These are phyloP conservation scores for Rutstroemia sp. DNA, from an alignment of 2,329 filamentous ascomycete species.

Conservation along the genomic window DNA sequence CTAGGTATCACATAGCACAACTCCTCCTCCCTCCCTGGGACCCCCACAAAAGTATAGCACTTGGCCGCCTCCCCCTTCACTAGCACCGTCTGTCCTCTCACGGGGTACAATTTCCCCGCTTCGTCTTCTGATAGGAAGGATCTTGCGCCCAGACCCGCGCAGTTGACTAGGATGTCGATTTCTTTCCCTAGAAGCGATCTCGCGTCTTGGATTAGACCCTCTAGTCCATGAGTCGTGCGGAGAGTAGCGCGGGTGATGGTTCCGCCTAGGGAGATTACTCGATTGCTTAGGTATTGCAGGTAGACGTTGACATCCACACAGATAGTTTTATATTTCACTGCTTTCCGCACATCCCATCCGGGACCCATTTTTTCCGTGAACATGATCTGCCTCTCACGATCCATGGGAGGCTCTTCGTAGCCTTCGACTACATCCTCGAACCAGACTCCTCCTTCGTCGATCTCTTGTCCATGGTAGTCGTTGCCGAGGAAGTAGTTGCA, in stretches of 20 bases:
- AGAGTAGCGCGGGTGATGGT: conserved; percentile 6
- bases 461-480: neutral
- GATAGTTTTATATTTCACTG: conserved; percentile 12
- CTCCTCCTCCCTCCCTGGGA: neutral
- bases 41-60: neutral
- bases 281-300: conserved; percentile 20
- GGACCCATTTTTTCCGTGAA: neutral
- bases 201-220: conserved; percentile 10
- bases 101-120: conserved; percentile 31
- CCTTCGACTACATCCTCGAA: neutral
- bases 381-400: neutral
- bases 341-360: conserved; percentile 8
- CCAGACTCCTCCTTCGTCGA: neutral
- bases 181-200: neutral
- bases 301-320: conserved; percentile 16
- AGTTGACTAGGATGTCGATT: conserved; percentile 33
- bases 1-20: conserved; percentile 35
- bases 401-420: neutral
- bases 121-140: conserved; percentile 30
- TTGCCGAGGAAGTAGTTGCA: neutral
- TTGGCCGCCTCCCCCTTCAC: conserved; percentile 34
- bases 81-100: conserved; percentile 39
- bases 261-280: conserved; percentile 14
- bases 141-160: conserved; percentile 34
- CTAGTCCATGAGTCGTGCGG: conserved; percentile 2